Conservation (phyloP, 2,329 filamentous ascomycete species). For the Cyclaneusma minus region DNA sequence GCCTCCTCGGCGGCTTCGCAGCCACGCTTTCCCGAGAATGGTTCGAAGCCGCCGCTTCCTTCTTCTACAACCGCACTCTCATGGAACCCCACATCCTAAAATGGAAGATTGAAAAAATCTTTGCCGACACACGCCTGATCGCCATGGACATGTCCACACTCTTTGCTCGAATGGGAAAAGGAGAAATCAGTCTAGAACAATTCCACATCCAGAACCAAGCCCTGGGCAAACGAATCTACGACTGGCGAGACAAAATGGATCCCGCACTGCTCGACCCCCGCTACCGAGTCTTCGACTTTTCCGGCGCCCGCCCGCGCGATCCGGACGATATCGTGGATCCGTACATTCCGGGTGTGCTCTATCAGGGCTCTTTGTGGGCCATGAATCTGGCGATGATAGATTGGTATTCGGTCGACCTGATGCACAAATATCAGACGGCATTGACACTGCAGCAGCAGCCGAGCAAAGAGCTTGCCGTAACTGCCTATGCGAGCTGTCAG, state of each 20-base stretch:
- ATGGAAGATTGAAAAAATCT: slow-evolving; percentile 51
- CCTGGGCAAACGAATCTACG: slow-evolving; percentile 29
- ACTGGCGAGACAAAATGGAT: slow-evolving; percentile 42
- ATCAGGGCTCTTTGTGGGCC: slow-evolving; percentile 53
- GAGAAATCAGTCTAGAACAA: slow-evolving; percentile 45
- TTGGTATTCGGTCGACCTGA: slow-evolving; percentile 62
- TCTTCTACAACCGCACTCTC: slow-evolving; percentile 41
- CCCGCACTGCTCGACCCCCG: slow-evolving; percentile 42
- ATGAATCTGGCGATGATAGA: slow-evolving; percentile 64
- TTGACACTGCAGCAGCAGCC: slow-evolving; percentile 31
- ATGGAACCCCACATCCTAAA: slow-evolving; percentile 45
- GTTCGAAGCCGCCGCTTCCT: slow-evolving; percentile 39
- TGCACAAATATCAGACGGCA: slow-evolving; percentile 64
- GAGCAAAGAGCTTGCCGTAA: slow-evolving; percentile 36
- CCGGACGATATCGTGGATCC: slow-evolving; percentile 60
- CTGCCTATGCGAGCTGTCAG: slow-evolving; percentile 58
- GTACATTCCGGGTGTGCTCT: slow-evolving; percentile 53
- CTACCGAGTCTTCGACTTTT: slow-evolving; percentile 49
- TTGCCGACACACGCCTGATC: slow-evolving; percentile 53
- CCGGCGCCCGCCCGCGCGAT: slow-evolving; percentile 32
- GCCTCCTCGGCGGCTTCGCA: slow-evolving; percentile 66
- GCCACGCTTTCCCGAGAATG: slow-evolving; percentile 62
- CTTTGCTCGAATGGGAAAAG: slow-evolving; percentile 51
- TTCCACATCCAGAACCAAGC: slow-evolving; percentile 47
- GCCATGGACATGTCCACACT: slow-evolving; percentile 69